Percentiles rank a stretch among this genome's conserved stretches.
Evolutionary conservation across 306 rosid genomes (phyloP).

Genomic region (Cicer chorassanicum): DNA sequence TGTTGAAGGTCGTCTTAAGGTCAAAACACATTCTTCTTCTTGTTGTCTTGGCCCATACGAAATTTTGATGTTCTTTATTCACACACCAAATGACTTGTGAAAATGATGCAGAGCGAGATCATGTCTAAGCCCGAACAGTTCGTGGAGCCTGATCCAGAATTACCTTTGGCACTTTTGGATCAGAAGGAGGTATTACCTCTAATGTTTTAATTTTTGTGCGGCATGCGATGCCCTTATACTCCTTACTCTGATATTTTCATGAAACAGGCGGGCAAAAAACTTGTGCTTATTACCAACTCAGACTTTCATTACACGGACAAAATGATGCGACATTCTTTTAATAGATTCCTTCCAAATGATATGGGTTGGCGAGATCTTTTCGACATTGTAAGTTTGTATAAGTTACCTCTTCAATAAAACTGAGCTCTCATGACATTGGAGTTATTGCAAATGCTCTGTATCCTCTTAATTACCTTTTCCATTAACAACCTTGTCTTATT

Average conservation of each 20-base stretch:
- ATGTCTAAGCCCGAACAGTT: constrained; percentile 96
- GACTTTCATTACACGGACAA: constrained; percentile 91
- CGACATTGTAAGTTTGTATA: constrained; percentile 77
- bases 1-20: constrained; percentile 99
- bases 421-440: constrained; percentile 9
- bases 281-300: constrained; percentile 94
- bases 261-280: constrained; percentile 91
- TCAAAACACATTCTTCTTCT: constrained; percentile 40
- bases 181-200: constrained; percentile 79
- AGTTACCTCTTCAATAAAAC: constrained; percentile 24
- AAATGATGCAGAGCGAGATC: constrained; percentile 83
- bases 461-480: constrained; percentile 17
- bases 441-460: constrained; percentile 12
- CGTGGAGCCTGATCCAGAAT: constrained; percentile 92
- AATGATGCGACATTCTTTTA: constrained; percentile 96
- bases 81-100: constrained; percentile 40
- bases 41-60: constrained; percentile 9
- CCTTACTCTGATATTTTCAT: constrained; percentile 45
- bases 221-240: constrained; percentile 31
- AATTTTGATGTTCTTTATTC: constrained; percentile 28
- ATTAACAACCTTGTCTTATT: constrained; percentile 22
- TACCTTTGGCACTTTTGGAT: constrained; percentile 92
- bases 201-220: constrained; percentile 23
- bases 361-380: constrained; percentile 96
- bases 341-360: constrained; percentile 93